Evolutionary conservation across 2,329 filamentous ascomycete genomes (phyloP).

Genomic region (Trichoderma aggressivum): DNA sequence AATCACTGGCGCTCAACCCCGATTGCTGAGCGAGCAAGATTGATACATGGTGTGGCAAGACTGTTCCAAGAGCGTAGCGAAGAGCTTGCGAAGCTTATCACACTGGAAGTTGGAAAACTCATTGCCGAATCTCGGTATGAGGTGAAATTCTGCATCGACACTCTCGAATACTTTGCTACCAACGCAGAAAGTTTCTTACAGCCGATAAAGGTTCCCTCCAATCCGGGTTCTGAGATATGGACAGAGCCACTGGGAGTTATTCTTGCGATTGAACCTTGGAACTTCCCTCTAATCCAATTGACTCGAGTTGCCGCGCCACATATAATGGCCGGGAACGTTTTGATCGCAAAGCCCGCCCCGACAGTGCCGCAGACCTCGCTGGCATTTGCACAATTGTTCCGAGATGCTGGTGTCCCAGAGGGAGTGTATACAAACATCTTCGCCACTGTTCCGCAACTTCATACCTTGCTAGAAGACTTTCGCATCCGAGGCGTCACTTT

Average conservation of each 20-base stretch:
- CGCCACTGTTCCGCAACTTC: constrained; percentile 18
- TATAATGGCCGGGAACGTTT: constrained; percentile 62
- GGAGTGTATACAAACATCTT: constrained; percentile 65
- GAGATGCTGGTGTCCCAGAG: constrained; percentile 69
- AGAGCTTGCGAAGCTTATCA: background rate
- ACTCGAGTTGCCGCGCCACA: constrained; percentile 73
- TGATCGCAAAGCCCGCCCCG: background rate
- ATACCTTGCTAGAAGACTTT: constrained; percentile 31
- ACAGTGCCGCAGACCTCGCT: background rate
- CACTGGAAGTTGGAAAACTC: background rate
- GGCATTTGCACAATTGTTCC: constrained; percentile 43
- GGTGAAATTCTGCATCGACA: background rate
- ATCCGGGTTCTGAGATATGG: background rate
- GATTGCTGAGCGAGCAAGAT: background rate
- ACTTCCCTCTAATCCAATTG: constrained; percentile 72
- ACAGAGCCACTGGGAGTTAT: background rate
- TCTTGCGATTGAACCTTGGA: constrained; percentile 69
- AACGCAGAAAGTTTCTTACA: background rate
- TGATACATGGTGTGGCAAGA: background rate
- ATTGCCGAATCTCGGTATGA: background rate
- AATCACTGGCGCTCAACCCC: background rate
- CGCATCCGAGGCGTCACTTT: background rate
- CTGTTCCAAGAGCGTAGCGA: background rate
- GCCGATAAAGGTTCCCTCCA: background rate
- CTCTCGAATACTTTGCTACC: background rate